These are phyloP conservation scores for Isabelozyma pseudorhagii DNA, from an alignment of 805 yeast genomes.

Conservation along the genomic window DNA sequence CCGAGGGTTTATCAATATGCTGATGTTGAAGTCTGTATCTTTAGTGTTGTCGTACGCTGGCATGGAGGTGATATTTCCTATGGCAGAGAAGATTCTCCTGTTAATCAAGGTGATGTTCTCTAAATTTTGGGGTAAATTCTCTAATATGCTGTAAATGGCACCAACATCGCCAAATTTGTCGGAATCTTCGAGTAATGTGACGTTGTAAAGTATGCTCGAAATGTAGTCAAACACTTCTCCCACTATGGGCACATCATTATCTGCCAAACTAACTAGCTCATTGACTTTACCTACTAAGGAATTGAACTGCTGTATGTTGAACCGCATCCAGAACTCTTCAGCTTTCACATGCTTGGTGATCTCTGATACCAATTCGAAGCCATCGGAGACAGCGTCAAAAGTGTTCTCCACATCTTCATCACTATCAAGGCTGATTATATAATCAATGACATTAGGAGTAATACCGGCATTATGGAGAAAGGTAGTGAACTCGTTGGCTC, in stretches of 20 bases:
- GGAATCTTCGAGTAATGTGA: conserved; percentile 18
- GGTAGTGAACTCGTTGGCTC: conserved; percentile 9
- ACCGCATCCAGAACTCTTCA: neutral
- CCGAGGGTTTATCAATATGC: conserved; percentile 2
- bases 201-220: conserved; percentile 10
- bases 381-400: neutral
- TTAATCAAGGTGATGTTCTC: conserved; percentile 11
- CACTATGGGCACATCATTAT: conserved; percentile 1
- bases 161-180: neutral
- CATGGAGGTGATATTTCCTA: conserved; percentile 34
- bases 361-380: conserved; percentile 8
- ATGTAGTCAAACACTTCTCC: conserved; percentile 10
- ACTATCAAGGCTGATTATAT: neutral
- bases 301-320: neutral
- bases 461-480: conserved; percentile 9
- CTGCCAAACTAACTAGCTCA: neutral
- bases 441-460: neutral
- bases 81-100: conserved; percentile 29
- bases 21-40: conserved; percentile 16
- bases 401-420: conserved; percentile 1
- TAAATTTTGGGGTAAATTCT: conserved; percentile 1
- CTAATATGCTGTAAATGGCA: conserved; percentile 6
- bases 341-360: conserved; percentile 3
- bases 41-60: conserved; percentile 19
- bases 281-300: neutral